These are phyloP conservation scores for Glarea lozoyensis DNA, from an alignment of 495 filamentous ascomycete species.

Conservation along the genomic window DNA sequence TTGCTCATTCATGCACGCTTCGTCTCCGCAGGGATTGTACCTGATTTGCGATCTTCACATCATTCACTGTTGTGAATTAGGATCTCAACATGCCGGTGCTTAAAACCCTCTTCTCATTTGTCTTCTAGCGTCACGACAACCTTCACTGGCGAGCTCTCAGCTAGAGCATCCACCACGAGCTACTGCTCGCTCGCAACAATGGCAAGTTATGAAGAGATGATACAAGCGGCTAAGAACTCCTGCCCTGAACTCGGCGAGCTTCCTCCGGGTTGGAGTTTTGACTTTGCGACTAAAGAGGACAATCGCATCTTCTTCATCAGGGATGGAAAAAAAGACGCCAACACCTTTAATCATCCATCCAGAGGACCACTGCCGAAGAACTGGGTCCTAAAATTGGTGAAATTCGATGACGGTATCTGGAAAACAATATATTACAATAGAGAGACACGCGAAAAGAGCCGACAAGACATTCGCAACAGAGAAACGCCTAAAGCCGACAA, in stretches of 20 bases:
- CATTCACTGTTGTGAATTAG: too few relatives aligned
- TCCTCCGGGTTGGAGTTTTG: conserved; percentile 1
- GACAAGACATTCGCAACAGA: conserved; percentile 7
- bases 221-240: not conserved
- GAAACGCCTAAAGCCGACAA: too few relatives aligned
- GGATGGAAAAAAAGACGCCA: not conserved
- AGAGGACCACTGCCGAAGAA: conserved; percentile 9
- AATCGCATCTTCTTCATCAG: conserved; percentile 3
- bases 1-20: conserved; percentile 1
- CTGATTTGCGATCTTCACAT: not conserved
- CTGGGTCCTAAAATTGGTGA: conserved; percentile 9
- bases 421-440: conserved; percentile 8
- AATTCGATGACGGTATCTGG: not conserved
- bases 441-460: not conserved
- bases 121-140: not conserved
- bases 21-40: not conserved
- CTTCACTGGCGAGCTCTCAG: not conserved
- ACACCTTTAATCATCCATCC: conserved; percentile 8
- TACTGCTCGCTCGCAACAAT: not conserved
- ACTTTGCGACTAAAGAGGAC: not conserved
- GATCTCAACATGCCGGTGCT: too few relatives aligned
- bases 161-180: not conserved
- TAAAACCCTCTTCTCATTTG: not conserved
- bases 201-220: too few relatives aligned
- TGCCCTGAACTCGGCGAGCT: conserved; percentile 1